Base-by-base conservation (phyloP, 345 rosid genomes). In the Gossypium sturtianum region DNA sequence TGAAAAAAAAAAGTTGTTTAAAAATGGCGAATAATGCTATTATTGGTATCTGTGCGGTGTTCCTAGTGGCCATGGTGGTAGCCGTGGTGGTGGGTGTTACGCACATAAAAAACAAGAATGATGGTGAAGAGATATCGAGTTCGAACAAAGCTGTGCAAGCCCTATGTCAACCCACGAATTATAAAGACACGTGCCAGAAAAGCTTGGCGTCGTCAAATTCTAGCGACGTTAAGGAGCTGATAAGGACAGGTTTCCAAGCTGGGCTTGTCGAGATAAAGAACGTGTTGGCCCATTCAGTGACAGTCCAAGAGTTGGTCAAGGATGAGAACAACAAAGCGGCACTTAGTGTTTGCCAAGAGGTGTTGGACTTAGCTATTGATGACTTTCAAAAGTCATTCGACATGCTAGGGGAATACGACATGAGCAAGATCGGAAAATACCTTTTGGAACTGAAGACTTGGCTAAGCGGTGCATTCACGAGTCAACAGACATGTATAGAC, bases 111-210 rank as follows among this genome's bases (percentile, higher is more conserved):
- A 20, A 9, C 15, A 57, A 57, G 27, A 57, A 5, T 7, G 12
- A 57, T 11, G 62, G 27, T 3, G 29, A 48, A 34, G 12, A 48
- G 15, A 48, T 57, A 3, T 57, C 62, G 29, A 11, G 29, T 57
- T 57, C 62, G 3, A 57, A 20, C 4, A 57, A 57, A 22, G 62
- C 29, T 3, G 79, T 91, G 29, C 59, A 79, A 53, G 82, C 89
- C 23, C 76, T 94, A 19, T 94, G 98, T 72, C 81, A 80, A 72
- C 87, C 91, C 0, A 85, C 93, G 2, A 93, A 89, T 53, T 89
- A 81, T 60, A 85, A 66, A 44, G 72, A 89, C 27, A 80, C 90
- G 0, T 91, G 98, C 56, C 82, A 82, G 43, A 49, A 68, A 2
- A 86, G 85, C 22, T 20, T 53, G 8, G 58, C n/a, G 0, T 53